These are phyloP conservation scores for Phytophthora litchii DNA, from an alignment of 352 stramenopile species.

Conservation along the genomic window DNA sequence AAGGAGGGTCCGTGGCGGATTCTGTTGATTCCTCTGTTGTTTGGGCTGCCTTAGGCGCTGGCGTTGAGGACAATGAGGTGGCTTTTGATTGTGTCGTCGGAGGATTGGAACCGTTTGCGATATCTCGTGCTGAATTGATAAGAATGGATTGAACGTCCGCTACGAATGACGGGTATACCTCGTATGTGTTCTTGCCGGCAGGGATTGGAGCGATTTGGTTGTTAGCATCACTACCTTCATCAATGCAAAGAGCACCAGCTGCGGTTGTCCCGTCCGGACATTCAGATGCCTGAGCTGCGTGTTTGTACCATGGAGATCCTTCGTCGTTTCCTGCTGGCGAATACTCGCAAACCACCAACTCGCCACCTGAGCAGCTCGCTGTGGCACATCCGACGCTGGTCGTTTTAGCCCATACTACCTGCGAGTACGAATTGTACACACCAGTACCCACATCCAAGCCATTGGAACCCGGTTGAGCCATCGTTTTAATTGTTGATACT, in stretches of 20 bases:
- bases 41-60: constrained; percentile 3
- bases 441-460: constrained; percentile 53
- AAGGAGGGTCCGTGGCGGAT: too few relatives aligned
- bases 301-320: constrained; percentile 57
- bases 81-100: constrained; percentile 6
- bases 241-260: constrained; percentile 46
- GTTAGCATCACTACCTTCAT: constrained; percentile 45
- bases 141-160: constrained; percentile 54
- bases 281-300: constrained; percentile 40
- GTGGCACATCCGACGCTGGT: constrained; percentile 64
- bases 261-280: constrained; percentile 53
- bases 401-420: constrained; percentile 67
- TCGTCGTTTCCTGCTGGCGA: constrained; percentile 53
- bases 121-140: constrained; percentile 37
- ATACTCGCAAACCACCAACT: constrained; percentile 67
- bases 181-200: constrained; percentile 49
- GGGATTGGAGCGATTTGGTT: constrained; percentile 61
- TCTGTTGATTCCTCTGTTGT: not conserved
- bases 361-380: constrained; percentile 42
- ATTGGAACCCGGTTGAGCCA: constrained; percentile 46
- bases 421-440: constrained; percentile 79
- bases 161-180: constrained; percentile 62
- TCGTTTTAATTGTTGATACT: constrained; percentile 41
- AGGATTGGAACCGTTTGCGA: constrained; percentile 24
- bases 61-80: constrained; percentile 2